Percentiles rank a stretch among this genome's conserved stretches.
Conservation (phyloP, 768 basidiomycete genomes). For the Xerocomellus chrysenteron region DNA sequence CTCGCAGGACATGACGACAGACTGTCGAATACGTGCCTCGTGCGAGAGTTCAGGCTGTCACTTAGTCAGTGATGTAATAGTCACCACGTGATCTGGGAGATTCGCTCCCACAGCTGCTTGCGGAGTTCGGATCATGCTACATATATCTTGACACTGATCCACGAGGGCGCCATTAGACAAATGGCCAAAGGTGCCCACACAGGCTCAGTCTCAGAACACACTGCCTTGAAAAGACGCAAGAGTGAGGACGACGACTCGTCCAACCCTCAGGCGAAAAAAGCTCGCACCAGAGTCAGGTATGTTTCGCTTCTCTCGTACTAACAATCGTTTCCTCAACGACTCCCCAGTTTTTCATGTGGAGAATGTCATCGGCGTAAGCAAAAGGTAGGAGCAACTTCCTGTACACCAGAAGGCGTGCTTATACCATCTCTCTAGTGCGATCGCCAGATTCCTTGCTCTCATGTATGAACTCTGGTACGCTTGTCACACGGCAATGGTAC, state of each 20-base stretch:
- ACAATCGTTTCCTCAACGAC: conserved; percentile 3
- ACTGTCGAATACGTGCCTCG: not conserved
- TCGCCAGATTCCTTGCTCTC: conserved; percentile 80
- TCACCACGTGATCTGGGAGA: conserved; percentile 28
- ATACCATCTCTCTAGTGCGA: conserved; percentile 59
- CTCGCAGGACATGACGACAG: conserved; percentile 25
- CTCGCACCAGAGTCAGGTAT: conserved; percentile 73
- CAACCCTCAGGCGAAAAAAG: conserved; percentile 55
- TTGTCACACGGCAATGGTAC: conserved; percentile 4
- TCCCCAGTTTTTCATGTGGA: conserved; percentile 72
- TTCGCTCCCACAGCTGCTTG: not conserved
- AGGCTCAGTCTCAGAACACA: conserved; percentile 26
- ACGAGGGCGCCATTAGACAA: conserved; percentile 22
- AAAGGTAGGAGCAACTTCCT: conserved; percentile 49
- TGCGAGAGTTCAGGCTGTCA: not conserved
- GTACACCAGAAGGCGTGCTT: conserved; percentile 18
- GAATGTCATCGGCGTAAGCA: conserved; percentile 90
- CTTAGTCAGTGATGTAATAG: no score
- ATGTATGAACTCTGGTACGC: conserved; percentile 47
- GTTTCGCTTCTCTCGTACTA: conserved; percentile 14
- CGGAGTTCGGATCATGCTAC: conserved; percentile 4
- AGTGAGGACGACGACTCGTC: conserved; percentile 55
- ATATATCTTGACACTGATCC: conserved; percentile 32
- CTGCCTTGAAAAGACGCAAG: conserved; percentile 59
- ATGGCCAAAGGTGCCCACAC: conserved; percentile 31